These are phyloP conservation scores for Pyrenochaeta sp. DNA, from an alignment of 2,329 filamentous ascomycete genomes.

Conservation along the genomic window DNA sequence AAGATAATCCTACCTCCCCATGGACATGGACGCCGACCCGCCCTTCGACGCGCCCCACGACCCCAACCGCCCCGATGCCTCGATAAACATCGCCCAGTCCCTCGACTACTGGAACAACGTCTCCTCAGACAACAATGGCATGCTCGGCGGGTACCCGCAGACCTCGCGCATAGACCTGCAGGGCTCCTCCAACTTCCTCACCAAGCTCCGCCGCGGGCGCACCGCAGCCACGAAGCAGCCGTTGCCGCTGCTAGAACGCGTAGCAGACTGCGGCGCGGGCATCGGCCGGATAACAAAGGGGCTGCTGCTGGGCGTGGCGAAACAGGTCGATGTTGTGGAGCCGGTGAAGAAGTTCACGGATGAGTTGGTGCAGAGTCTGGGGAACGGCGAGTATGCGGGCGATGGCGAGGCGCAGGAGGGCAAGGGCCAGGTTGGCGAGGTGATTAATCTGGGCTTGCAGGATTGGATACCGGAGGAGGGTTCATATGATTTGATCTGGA, in stretches of 20 bases:
- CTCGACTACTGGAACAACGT: conserved; percentile 62
- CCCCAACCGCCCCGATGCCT: conserved; percentile 47
- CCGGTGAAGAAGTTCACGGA: conserved; percentile 83
- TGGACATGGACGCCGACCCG: conserved; percentile 39
- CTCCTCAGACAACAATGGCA: conserved; percentile 69
- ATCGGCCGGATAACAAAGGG: conserved; percentile 85
- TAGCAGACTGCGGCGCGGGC: conserved; percentile 69
- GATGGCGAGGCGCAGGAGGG: conserved; percentile 24
- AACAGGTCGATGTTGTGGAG: conserved; percentile 81
- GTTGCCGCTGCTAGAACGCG: conserved; percentile 48
- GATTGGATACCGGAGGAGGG: conserved; percentile 63
- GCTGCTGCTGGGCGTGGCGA: conserved; percentile 74
- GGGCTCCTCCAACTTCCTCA: conserved; percentile 72
- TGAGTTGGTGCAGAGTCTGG: conserved; percentile 53
- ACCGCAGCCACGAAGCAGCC: conserved; percentile 27
- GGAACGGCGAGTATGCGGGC: conserved; percentile 27
- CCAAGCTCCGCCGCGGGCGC: conserved; percentile 62
- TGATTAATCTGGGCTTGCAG: conserved; percentile 78
- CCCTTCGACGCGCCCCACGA: conserved; percentile 24
- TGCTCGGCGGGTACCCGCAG: conserved; percentile 78
- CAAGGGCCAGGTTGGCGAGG: conserved; percentile 62
- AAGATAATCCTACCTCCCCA: conserved; percentile 9
- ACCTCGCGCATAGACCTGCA: conserved; percentile 75
- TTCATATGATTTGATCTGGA: conserved; percentile 83
- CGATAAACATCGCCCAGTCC: conserved; percentile 54